Evolutionary conservation across 2,329 filamentous ascomycete species (phyloP).

Genomic region (Chaetomium sp.): DNA sequence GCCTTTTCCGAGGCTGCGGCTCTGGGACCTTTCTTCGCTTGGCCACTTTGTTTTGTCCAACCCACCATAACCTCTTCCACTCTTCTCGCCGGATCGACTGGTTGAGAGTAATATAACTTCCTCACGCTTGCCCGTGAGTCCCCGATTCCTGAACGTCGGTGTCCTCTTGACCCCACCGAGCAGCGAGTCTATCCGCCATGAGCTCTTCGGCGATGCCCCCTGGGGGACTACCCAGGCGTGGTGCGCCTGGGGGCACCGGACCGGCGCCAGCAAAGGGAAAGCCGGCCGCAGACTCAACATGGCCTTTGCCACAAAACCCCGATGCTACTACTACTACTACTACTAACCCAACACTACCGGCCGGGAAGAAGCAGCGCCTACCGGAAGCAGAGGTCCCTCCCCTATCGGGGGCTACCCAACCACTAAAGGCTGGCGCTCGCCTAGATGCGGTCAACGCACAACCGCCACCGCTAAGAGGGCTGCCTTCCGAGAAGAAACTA

Average conservation of each 20-base stretch:
- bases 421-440: background rate
- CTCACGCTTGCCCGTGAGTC: background rate
- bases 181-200: background rate
- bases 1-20: slow-evolving; percentile 6
- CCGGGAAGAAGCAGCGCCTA: background rate
- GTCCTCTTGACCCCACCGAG: slow-evolving; percentile 1
- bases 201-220: slow-evolving; percentile 9
- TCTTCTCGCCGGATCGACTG: slow-evolving; percentile 5
- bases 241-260: background rate
- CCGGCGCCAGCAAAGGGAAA: background rate
- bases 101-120: slow-evolving; percentile 2
- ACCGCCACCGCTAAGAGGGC: background rate
- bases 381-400: background rate
- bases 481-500: slow-evolving; percentile 6
- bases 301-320: slow-evolving; percentile 22
- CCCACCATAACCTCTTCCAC: background rate
- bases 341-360: background rate
- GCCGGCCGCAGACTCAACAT: slow-evolving; percentile 1
- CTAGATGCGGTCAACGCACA: background rate
- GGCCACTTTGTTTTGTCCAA: background rate
- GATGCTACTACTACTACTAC: background rate
- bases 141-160: background rate
- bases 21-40: slow-evolving; percentile 6
- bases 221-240: background rate
- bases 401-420: background rate